Conservation (phyloP, 805 yeast genomes). For the Komagataella mondaviorum region DNA sequence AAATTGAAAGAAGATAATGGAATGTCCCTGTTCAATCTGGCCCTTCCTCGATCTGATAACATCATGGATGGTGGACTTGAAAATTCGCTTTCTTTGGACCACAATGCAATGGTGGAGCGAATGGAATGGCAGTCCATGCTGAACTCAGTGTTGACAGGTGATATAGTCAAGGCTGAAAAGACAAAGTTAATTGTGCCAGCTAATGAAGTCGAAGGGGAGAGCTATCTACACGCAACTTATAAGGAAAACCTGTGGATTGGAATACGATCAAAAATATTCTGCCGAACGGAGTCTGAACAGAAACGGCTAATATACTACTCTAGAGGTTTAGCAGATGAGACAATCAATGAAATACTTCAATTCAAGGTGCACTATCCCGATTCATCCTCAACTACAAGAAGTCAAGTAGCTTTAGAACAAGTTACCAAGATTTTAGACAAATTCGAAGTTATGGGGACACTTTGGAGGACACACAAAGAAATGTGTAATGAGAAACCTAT, state of each 20-base stretch:
- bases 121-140: conserved; percentile 96
- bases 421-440: conserved; percentile 44
- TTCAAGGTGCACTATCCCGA: conserved; percentile 42
- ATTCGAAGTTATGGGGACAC: conserved; percentile 53
- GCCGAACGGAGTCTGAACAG: conserved; percentile 74
- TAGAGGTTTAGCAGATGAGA: conserved; percentile 58
- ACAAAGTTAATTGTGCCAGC: conserved; percentile 49
- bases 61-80: background rate
- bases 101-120: conserved; percentile 42
- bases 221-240: conserved; percentile 37
- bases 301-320: conserved; percentile 51
- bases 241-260: conserved; percentile 81
- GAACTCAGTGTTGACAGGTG: conserved; percentile 83
- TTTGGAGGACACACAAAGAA: conserved; percentile 70
- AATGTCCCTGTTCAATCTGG: background rate
- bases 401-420: conserved; percentile 25
- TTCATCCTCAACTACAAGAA: conserved; percentile 5
- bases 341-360: conserved; percentile 53
- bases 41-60: background rate
- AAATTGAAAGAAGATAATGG: conserved; percentile 6
- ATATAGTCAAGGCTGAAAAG: conserved; percentile 84
- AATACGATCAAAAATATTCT: conserved; percentile 66
- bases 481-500: conserved; percentile 71
- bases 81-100: background rate
- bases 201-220: conserved; percentile 26